A percentile compares a stretch with the other conserved stretches of the same genome.
These are phyloP conservation scores for Cladosporium sp. DNA, from an alignment of 2,329 filamentous ascomycete genomes.

Conservation along the genomic window DNA sequence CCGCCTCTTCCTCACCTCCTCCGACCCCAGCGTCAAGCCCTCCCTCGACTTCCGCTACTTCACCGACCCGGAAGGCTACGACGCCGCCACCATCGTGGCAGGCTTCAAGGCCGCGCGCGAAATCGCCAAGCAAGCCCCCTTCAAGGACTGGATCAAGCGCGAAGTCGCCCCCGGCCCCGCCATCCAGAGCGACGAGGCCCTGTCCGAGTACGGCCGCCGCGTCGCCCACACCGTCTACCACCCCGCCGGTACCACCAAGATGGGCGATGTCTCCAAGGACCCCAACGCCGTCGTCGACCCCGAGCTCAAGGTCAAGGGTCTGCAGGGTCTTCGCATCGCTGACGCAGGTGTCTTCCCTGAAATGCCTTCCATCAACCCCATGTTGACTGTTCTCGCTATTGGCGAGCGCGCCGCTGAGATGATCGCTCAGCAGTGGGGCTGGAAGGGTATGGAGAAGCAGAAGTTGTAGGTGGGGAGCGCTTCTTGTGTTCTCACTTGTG, in stretches of 20 bases:
- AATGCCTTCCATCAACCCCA: constrained; percentile 82
- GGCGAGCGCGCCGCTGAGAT: constrained; percentile 82
- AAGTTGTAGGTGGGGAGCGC: constrained; percentile 44
- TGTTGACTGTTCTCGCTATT: constrained; percentile 80
- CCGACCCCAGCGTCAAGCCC: constrained; percentile 71
- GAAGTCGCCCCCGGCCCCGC: constrained; percentile 74
- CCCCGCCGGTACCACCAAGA: constrained; percentile 83
- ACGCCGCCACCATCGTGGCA: constrained; percentile 73
- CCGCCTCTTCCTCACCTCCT: constrained; percentile 69
- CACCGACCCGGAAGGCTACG: constrained; percentile 79
- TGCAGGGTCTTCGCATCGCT: constrained; percentile 71
- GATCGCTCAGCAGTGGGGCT: constrained; percentile 68
- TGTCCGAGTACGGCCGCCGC: constrained; percentile 74
- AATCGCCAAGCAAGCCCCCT: constrained; percentile 69
- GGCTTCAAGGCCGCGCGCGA: constrained; percentile 73
- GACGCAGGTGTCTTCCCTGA: constrained; percentile 86
- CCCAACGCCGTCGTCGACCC: constrained; percentile 74
- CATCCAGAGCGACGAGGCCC: constrained; percentile 70
- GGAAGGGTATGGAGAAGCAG: constrained; percentile 53
- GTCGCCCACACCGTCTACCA: constrained; percentile 89
- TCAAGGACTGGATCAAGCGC: constrained; percentile 76
- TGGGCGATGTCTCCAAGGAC: constrained; percentile 69
- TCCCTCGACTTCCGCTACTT: constrained; percentile 87
- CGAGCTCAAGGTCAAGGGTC: constrained; percentile 64
- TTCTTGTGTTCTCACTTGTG: no score